Percentiles rank a stretch among this genome's conserved stretches.
Evolutionary conservation across 2,329 filamentous ascomycete genomes (phyloP).

Genomic region (Cercospora nicotianae): DNA sequence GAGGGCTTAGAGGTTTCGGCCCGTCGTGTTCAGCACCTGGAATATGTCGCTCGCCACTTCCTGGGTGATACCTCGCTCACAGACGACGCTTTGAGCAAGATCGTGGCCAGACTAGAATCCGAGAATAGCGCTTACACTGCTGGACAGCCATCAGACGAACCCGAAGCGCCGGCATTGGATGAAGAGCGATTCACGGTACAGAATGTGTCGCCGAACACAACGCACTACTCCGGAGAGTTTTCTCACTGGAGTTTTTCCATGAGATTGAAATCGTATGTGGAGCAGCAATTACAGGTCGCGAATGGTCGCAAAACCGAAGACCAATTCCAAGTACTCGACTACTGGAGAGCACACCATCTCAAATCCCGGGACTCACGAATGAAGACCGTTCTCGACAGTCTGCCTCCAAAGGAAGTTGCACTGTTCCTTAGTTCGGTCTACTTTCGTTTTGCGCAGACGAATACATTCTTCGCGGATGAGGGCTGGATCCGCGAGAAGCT

Average conservation of each 20-base stretch:
- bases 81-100: constrained; percentile 17
- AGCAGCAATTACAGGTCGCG: constrained; percentile 37
- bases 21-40: constrained; percentile 15
- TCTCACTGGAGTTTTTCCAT: constrained; percentile 49
- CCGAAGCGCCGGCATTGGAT: constrained; percentile 41
- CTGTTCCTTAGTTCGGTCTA: constrained; percentile 47
- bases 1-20: neutral
- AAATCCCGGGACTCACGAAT: constrained; percentile 44
- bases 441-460: constrained; percentile 47
- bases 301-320: constrained; percentile 9
- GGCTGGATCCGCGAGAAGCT: constrained; percentile 45
- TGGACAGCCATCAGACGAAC: constrained; percentile 20
- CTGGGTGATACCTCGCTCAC: constrained; percentile 18
- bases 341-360: constrained; percentile 46
- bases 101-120: constrained; percentile 20
- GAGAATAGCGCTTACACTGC: constrained; percentile 7
- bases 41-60: constrained; percentile 22
- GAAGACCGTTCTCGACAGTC: constrained; percentile 42
- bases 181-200: constrained; percentile 25
- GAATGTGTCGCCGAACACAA: constrained; percentile 14
- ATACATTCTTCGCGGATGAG: constrained; percentile 48
- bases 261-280: constrained; percentile 46
- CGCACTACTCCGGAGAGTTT: constrained; percentile 48
- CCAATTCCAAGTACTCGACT: constrained; percentile 36
- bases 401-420: constrained; percentile 48